Conservation (phyloP, 2,329 filamentous ascomycete genomes). For the Sodiomyces alkalinus region DNA sequence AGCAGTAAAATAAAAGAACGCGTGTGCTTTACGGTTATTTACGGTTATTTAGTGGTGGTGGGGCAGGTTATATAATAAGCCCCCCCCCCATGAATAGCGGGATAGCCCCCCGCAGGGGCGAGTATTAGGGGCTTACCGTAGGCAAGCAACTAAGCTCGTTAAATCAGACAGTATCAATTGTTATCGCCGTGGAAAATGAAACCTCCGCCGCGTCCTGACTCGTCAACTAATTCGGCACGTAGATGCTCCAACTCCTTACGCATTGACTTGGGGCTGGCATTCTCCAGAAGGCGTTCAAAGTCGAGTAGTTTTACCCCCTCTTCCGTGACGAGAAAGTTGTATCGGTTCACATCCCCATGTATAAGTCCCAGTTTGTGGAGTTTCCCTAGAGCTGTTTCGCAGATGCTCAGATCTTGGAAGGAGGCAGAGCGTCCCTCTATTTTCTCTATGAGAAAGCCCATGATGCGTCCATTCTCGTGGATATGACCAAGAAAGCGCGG, state of each 20-base stretch:
- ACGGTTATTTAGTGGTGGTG: too few relatives aligned
- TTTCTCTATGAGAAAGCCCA: conserved; percentile 20
- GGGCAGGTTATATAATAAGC: too few relatives aligned
- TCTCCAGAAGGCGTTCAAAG: conserved; percentile 14
- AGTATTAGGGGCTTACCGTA: too few relatives aligned
- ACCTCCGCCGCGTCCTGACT: conserved; percentile 14
- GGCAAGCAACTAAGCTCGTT: too few relatives aligned
- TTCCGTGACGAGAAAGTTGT: conserved; percentile 20
- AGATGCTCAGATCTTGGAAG: conserved; percentile 12
- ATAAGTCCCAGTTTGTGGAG: conserved; percentile 14
- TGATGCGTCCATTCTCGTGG: conserved; percentile 17
- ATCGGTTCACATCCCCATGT: conserved; percentile 21
- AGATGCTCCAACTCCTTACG: conserved; percentile 14
- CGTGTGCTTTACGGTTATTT: too few relatives aligned
- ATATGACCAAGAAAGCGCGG: conserved; percentile 20
- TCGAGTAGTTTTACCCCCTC: conserved; percentile 15
- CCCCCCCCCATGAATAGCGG: too few relatives aligned
- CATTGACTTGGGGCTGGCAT: conserved; percentile 11
- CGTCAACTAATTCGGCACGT: conserved; percentile 13
- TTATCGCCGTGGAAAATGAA: conserved; percentile 7
- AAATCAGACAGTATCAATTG: background rate
- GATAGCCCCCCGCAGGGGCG: too few relatives aligned
- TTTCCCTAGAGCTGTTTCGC: conserved; percentile 12
- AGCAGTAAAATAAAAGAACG: too few relatives aligned
- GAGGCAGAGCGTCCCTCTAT: conserved; percentile 15